Percentiles rank a stretch among this genome's conserved stretches.
Evolutionary conservation across 1,284 basidiomycete genomes (phyloP).

Genomic region (Sanghuangporus weigelae): DNA sequence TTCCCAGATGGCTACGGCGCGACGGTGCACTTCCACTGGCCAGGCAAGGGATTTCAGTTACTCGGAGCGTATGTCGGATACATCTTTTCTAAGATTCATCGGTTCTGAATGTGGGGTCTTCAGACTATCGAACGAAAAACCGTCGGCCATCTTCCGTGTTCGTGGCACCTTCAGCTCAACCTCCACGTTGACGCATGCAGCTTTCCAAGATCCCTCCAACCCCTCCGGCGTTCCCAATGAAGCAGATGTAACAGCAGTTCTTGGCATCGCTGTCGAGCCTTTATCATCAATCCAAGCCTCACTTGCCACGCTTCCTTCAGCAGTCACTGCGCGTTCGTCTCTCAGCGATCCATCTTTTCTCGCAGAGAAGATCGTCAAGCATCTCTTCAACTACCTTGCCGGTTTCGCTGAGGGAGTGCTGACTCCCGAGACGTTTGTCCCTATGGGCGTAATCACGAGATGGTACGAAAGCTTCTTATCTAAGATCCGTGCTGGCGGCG

Average conservation of each 20-base stretch:
- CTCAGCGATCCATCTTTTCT: slow-evolving; percentile 34
- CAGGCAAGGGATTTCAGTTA: slow-evolving; percentile 82
- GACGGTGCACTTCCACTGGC: slow-evolving; percentile 88
- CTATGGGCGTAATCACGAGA: slow-evolving; percentile 68
- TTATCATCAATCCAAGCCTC: slow-evolving; percentile 53
- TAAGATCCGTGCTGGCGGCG: slow-evolving; percentile 70
- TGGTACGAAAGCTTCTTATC: slow-evolving; percentile 80
- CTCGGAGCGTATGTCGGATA: slow-evolving; percentile 71
- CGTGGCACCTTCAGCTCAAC: slow-evolving; percentile 57
- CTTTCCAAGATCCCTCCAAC: slow-evolving; percentile 35
- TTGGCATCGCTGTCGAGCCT: slow-evolving; percentile 71
- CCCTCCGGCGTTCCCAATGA: slow-evolving; percentile 25
- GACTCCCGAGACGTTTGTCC: slow-evolving; percentile 61
- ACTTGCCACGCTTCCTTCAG: slow-evolving; percentile 41
- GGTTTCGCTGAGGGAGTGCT: slow-evolving; percentile 59
- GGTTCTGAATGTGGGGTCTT: not conserved
- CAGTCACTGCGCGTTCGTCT: slow-evolving; percentile 24
- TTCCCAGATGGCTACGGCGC: slow-evolving; percentile 89
- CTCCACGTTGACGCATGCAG: slow-evolving; percentile 43
- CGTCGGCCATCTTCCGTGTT: slow-evolving; percentile 87
- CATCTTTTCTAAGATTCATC: not conserved
- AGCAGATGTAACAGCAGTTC: slow-evolving; percentile 52
- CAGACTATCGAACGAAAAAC: slow-evolving; percentile 88
- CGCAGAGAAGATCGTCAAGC: slow-evolving; percentile 65
- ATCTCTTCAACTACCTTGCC: slow-evolving; percentile 82